Evolutionary conservation across 495 filamentous ascomycete species (phyloP), one percentile per base, ranked within the genome.

Genomic region (Penicillium alfredii): DNA sequence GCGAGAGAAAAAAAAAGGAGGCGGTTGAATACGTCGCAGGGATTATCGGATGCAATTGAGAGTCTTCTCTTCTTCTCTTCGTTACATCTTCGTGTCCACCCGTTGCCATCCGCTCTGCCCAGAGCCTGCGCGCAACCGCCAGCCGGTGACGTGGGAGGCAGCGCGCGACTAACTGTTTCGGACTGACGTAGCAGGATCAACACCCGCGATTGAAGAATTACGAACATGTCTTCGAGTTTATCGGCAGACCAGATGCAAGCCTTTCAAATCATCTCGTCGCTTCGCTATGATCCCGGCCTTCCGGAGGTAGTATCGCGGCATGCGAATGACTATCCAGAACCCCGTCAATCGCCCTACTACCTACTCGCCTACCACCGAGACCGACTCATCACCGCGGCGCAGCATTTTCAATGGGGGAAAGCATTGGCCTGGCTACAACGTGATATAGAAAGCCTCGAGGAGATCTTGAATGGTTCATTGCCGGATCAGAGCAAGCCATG

Each of bases 341-440:
- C 55, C 8, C 61, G 68, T 12, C 42, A 66, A 12, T 79, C 76
- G n/a, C 78, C 78, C 1, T 82, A 92, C 51, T 95, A 94, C 64
- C 85, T 96, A 66, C 73, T 94, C 8, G 61, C 74, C 28, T 81
- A 81, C 58, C 90, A 97, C 58, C 78, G 76, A 13, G 83, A 92
- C 50, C 86, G 80, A n/a, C 77, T 96, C 51, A 70, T 88, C 28
- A 66, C 69, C 38, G 86, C 87, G 16, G 87, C 85, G 0, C 60
- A 62, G 18, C 63, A 84, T 41, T 94, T 88, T 60, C 50, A 66
- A 15, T 90, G 81, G 79, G 16, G 45, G 3, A 29, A 48, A 19
- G 63, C 62, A 7, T 14, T 51, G 10, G 21, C 35, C 0, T 63
- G 63, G 42, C 53, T 66, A 13, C 45, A 57, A 20, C 44, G 55